Evolutionary conservation across 495 filamentous ascomycete species (phyloP).

Genomic region (Lineolata rhizophorae): DNA sequence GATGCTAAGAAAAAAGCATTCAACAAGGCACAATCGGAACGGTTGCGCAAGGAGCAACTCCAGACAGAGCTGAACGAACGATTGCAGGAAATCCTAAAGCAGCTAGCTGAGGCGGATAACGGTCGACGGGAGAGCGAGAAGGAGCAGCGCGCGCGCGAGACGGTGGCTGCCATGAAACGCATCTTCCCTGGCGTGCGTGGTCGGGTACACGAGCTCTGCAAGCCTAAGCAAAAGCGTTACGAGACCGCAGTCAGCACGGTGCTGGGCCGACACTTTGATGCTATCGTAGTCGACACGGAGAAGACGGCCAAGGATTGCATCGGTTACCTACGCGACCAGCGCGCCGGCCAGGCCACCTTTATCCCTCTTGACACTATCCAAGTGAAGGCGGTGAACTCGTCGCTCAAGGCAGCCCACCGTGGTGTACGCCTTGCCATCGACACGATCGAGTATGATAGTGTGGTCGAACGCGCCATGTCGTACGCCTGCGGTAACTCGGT

Average conservation of each 20-base stretch:
- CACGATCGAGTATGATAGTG: slow-evolving; percentile 79
- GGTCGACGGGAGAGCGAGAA: slow-evolving; percentile 64
- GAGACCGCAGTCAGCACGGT: slow-evolving; percentile 82
- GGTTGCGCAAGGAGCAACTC: slow-evolving; percentile 52
- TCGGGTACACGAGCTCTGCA: slow-evolving; percentile 76
- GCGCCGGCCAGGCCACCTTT: slow-evolving; percentile 67
- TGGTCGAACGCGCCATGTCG: slow-evolving; percentile 72
- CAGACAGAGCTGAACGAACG: slow-evolving; percentile 82
- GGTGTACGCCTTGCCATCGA: slow-evolving; percentile 83
- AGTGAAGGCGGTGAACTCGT: slow-evolving; percentile 68
- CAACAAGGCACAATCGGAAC: slow-evolving; percentile 67
- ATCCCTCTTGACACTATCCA: slow-evolving; percentile 95
- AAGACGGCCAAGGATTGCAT: slow-evolving; percentile 89
- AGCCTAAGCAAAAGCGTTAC: slow-evolving; percentile 89
- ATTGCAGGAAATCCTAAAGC: slow-evolving; percentile 53
- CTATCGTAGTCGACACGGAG: slow-evolving; percentile 88
- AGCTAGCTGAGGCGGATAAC: slow-evolving; percentile 62
- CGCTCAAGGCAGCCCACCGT: slow-evolving; percentile 68
- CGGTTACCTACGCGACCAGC: slow-evolving; percentile 78
- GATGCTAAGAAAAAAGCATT: slow-evolving; percentile 78
- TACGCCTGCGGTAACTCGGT: slow-evolving; percentile 94
- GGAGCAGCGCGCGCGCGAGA: slow-evolving; percentile 54
- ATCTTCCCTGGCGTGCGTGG: slow-evolving; percentile 85
- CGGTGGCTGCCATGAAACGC: slow-evolving; percentile 65
- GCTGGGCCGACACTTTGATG: slow-evolving; percentile 79